phyloP scores from a whole-genome alignment of 495 filamentous ascomycete genomes.

The Staphylotrichum tortipilum region DNA sequence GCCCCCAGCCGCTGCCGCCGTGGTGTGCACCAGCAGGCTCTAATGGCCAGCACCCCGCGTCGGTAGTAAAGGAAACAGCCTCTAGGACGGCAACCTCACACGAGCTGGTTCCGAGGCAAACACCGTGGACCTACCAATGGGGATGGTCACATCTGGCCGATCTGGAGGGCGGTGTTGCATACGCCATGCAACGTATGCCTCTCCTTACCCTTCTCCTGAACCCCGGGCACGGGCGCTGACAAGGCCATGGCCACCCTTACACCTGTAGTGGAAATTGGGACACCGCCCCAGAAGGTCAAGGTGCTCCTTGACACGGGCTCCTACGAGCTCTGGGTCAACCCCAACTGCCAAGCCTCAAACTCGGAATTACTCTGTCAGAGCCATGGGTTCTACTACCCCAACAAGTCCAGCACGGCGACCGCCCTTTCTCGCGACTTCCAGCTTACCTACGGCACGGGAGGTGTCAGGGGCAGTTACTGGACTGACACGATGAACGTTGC shows the following conservation, averaged over 20 bases:
- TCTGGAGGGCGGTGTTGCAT: conserved; percentile 31
- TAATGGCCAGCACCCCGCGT: no score
- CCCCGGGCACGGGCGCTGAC: no score
- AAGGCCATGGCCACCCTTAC: no score
- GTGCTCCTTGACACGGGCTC: conserved; percentile 41
- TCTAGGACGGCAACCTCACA: no score
- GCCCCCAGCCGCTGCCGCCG: not conserved
- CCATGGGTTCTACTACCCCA: conserved; percentile 34
- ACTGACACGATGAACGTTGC: conserved; percentile 33
- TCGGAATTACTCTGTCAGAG: conserved; percentile 27
- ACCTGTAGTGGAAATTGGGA: conserved; percentile 33
- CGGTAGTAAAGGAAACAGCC: no score
- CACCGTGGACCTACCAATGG: conserved; percentile 5
- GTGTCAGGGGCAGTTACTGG: conserved; percentile 32
- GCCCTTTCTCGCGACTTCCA: conserved; percentile 27
- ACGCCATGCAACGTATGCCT: conserved; percentile 30
- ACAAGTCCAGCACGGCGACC: conserved; percentile 27
- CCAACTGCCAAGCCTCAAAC: conserved; percentile 31
- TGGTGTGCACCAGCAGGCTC: no score
- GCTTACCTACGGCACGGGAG: conserved; percentile 35
- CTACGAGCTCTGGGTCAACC: conserved; percentile 39
- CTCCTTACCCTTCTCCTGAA: not conserved
- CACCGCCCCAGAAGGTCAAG: conserved; percentile 33
- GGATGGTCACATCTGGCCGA: conserved; percentile 26
- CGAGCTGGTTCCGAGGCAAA: not conserved